Conservation (phyloP, 148 eudicot species). For the Spergularia bocconei region DNA sequence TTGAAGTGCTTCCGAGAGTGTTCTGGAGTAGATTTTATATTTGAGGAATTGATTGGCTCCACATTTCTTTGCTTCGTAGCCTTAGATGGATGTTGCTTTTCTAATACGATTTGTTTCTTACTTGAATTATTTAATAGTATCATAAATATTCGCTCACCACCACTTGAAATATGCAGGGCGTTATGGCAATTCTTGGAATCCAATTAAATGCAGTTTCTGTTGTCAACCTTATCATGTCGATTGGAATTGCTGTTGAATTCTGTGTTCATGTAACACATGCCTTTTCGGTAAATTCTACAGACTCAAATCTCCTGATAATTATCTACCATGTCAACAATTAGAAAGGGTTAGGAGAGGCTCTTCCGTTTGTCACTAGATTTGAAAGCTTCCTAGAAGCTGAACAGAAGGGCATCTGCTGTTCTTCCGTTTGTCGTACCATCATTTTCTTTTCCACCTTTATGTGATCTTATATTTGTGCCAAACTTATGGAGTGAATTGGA, state of each 20-base stretch:
- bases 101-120: background rate
- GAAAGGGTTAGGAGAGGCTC: no score
- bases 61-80: background rate
- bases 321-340: no score
- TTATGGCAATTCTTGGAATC: conserved; percentile 85
- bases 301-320: background rate
- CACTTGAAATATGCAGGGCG: conserved; percentile 62
- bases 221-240: conserved; percentile 94
- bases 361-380: no score
- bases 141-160: conserved; percentile 5
- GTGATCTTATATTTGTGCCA: no score
- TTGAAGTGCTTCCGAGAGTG: background rate
- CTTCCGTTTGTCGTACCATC: no score
- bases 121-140: background rate
- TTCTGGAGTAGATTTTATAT: background rate
- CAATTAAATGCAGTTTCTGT: conserved; percentile 92
- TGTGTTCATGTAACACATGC: conserved; percentile 96
- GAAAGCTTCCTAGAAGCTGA: no score
- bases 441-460: no score
- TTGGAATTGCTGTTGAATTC: conserved; percentile 95
- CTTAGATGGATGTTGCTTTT: background rate
- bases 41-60: background rate
- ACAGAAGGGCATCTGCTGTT: no score
- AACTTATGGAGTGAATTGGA: no score
- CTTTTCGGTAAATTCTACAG: conserved; percentile 64